Base-by-base conservation (phyloP, 768 basidiomycete genomes). In the Boletus subcaerulescens region DNA sequence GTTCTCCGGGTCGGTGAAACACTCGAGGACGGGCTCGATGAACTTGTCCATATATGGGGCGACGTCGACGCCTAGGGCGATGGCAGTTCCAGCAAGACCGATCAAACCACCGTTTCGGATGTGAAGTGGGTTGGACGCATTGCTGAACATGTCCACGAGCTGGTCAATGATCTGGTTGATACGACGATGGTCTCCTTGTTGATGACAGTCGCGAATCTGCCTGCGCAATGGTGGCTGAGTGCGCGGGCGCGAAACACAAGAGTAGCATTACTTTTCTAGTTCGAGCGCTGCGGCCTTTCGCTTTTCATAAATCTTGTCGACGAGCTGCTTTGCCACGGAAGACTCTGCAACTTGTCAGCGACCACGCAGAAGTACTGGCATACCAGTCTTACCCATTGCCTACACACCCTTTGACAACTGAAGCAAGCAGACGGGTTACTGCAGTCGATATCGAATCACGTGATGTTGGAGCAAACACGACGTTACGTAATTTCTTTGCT, bases 261-360 rank as follows among this genome's bases (percentile, higher is more conserved):
- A 39, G n/a, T 12, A 31, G 35, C 22, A 22, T 51, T 69, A 94
- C 93, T 93, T 97, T 77, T 98, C 95, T 49, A 98, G 83, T 49
- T 98, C 95, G 48, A 95, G 84, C 9, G 96, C 96, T 8, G 95
- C 93, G 9, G 91, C 85, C 75, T 98, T 97, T 55, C 95, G 84
- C 75, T 94, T 93, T 79, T 98, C 95, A 70, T 98, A 97, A 71
- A 93, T 88, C 74, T 93, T 93, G 83, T 93, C 91, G 45, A 91
- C 81, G 54, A 93, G 77, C 67, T 91, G 91, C 69, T 87, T 88
- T 41, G 88, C 77, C 46, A 92, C 82, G 56, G 83, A 80, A 52
- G 84, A 76, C 64, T 93, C 91, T 93, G 51, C 4, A 15, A 38
- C 18, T 38, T 17, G 4, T 62, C 20, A 67, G 48, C 31, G 14